Evolutionary conservation across 768 basidiomycete species (phyloP), one percentile per base, ranked within the genome.

Genomic region (Lentinula boryana): DNA sequence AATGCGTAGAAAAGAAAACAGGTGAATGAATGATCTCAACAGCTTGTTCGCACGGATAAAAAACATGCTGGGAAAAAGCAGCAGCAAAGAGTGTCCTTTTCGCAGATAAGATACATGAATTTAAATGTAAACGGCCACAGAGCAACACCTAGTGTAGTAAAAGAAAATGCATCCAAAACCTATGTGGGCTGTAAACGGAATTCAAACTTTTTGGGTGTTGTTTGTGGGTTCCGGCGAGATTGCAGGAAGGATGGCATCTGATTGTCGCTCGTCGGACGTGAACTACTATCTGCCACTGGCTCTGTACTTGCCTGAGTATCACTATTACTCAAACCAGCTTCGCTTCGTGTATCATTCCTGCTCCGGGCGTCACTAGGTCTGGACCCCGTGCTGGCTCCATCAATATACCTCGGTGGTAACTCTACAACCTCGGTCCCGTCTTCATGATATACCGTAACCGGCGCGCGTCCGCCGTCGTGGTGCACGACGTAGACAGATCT

Each of bases 341-440:
- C 56, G 31, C 41, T 58, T 27, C 35, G 43, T 12, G n/a, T 21
- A 35, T 49, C 57, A 32, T 44, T 58, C 12, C 38, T n/a, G 38
- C 57, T 48, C 31, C 33, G 27, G 10, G n/a, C 16, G 15, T 27
- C 40, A 48, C 56, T 35, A 16, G n/a, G 33, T 38, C 53, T 21
- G 16, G 35, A 21, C 9, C 16, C 53, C 10, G 35, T 36, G 18
- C 36, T 54, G 7, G 4, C 53, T 54, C 62, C 68, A 8, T 69
- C 72, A 21, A 68, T 68, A 58, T 85, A 86, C 38, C 77, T 71
- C 5, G 84, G 84, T 6, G 84, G 85, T 9, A 87, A 73, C 70
- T 87, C 85, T 9, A 84, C 81, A 5, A 86, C 80, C 62, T 82
- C 75, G 8, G 82, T 78, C 15, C 83, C 84, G 49, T 79, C 76